Evolutionary conservation across 2,329 filamentous ascomycete species (phyloP), one percentile per base, ranked within the genome.

Genomic region (Sphaerulina vaccinii): DNA sequence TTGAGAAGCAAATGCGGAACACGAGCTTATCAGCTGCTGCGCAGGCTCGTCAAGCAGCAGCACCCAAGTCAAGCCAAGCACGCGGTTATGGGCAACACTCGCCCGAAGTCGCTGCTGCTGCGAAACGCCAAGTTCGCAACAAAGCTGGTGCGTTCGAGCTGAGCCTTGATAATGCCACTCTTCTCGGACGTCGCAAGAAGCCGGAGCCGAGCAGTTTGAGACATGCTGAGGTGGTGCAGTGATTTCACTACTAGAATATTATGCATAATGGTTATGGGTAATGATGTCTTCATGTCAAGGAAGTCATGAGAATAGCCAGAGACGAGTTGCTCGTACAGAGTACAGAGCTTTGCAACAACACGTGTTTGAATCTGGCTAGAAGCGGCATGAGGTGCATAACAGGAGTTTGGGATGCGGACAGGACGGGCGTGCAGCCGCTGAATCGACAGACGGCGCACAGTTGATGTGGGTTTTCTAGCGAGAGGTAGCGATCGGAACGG

Each of bases 11-110:
- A 68, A 85, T 99, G 80, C 86, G 86, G 49, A 87, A 90, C 59
- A 86, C 93, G 3, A 88, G 87, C 50, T 81, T 96, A 7, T 82
- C 79, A 46, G 76, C 81, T n/a, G 82, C 82, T 0, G 81, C 81
- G 3, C 81, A 84, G 62, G 80, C 83, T 66, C 72, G 84, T 67
- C 72, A 82, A 73, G 66, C 74, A 50, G 57, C 64, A 51, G 62
- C 75, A 35, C 75, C 75, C 33, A 72, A 77, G n/a, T 74, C 79
- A 42, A 73, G 79, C 40, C 78, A 82, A 54, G 69, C 70, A 46
- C 82, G 79, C 59, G 91, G 91, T 0, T 96, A 96, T 63, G 91
- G 90, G 2, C 90, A 95, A 67, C 92, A 96, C 66, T 92, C 87
- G 47, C 82, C 91, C 0, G 79, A 86, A 1, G 87, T 96, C 0